Conservation (phyloP, 768 basidiomycete genomes). For the Hygrophoropsis aurantiaca region DNA sequence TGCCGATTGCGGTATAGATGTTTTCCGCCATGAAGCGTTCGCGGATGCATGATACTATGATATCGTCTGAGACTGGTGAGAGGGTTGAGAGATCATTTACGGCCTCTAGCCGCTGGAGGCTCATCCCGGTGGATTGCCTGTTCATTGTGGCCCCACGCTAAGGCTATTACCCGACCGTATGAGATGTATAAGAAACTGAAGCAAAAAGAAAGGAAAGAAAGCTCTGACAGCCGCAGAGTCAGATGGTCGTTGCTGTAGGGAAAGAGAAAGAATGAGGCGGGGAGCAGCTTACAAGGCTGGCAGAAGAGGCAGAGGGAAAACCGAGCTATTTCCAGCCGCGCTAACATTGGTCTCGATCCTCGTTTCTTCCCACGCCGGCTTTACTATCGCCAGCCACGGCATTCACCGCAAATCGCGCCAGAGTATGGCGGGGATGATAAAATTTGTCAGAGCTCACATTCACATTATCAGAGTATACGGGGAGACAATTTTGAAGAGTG, state of each 20-base stretch:
- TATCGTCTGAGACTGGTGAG: slow-evolving; percentile 73
- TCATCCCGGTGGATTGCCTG: slow-evolving; percentile 45
- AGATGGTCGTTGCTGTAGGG: slow-evolving; percentile 10
- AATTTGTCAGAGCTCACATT: too few species aligned
- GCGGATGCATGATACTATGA: slow-evolving; percentile 80
- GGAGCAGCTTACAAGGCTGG: slow-evolving; percentile 7
- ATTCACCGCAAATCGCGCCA: neutral
- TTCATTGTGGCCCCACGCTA: slow-evolving; percentile 24
- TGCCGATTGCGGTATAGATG: slow-evolving; percentile 75
- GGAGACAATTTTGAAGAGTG: too few species aligned
- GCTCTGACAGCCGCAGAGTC: slow-evolving; percentile 3
- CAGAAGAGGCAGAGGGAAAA: slow-evolving; percentile 20
- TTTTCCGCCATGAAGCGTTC: slow-evolving; percentile 84
- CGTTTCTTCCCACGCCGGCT: slow-evolving; percentile 21
- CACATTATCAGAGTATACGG: too few species aligned
- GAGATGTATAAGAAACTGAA: neutral
- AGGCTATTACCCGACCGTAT: slow-evolving; percentile 2
- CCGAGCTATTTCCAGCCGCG: slow-evolving; percentile 18
- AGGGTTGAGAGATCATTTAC: slow-evolving; percentile 69
- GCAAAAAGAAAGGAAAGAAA: slow-evolving; percentile 1
- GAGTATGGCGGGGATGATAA: neutral
- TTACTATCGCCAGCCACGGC: neutral
- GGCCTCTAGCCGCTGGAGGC: slow-evolving; percentile 67
- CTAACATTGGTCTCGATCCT: slow-evolving; percentile 16
- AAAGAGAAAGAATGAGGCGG: slow-evolving; percentile 19